Percentiles rank a stretch among this genome's conserved stretches.
Conservation (phyloP, 1,284 basidiomycete species). For the Tranzscheliella williamsii region DNA sequence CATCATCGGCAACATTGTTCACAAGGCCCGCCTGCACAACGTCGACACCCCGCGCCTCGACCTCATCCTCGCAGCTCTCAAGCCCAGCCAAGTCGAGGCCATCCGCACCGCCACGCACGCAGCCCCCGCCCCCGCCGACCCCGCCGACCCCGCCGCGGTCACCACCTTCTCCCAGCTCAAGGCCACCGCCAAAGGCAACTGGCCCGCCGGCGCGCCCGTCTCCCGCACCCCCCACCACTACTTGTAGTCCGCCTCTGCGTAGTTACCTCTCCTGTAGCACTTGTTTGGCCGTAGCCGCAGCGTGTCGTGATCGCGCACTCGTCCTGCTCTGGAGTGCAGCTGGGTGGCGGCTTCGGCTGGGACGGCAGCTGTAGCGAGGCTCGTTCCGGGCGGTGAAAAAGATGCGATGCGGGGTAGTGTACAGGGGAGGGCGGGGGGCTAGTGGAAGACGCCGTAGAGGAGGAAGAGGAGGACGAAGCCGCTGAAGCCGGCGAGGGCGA, state of each 20-base stretch:
- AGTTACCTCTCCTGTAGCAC: no score
- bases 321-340: no score
- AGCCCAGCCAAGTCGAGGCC: conserved; percentile 40
- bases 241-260: conserved; percentile 5
- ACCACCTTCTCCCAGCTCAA: conserved; percentile 8
- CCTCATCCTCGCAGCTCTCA: conserved; percentile 43
- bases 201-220: conserved; percentile 31
- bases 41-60: conserved; percentile 54
- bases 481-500: conserved; percentile 74
- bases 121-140: neutral
- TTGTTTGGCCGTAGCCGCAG: no score
- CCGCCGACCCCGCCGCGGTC: neutral
- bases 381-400: no score
- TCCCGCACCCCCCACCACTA: conserved; percentile 4
- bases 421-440: neutral
- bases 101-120: conserved; percentile 2
- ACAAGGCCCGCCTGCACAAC: conserved; percentile 20
- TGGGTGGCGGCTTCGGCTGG: no score
- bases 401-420: no score
- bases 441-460: conserved; percentile 22
- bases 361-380: no score
- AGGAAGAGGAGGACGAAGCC: conserved; percentile 66
- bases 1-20: conserved; percentile 45
- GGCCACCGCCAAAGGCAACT: conserved; percentile 23
- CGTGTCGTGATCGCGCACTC: no score